These are phyloP conservation scores for Colletotrichum sidae DNA, from an alignment of 2,329 filamentous ascomycete genomes.

Conservation along the genomic window DNA sequence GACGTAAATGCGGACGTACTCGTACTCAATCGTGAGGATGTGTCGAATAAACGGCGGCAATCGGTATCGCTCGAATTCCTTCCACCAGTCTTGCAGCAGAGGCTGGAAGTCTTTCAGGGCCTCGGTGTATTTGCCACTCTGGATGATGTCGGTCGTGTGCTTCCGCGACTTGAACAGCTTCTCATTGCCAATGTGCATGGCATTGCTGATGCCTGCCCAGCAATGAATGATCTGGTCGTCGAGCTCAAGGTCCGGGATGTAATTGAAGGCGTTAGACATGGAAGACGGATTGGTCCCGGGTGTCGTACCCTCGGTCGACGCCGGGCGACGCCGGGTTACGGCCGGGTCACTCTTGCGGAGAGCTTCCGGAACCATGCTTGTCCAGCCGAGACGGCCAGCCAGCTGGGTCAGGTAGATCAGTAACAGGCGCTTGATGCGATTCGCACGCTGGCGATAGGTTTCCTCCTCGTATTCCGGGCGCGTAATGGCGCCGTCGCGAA, in stretches of 20 bases:
- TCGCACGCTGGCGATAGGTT: slow-evolving; percentile 79
- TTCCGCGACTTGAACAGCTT: slow-evolving; percentile 88
- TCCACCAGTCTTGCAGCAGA: slow-evolving; percentile 81
- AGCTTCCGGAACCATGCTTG: slow-evolving; percentile 87
- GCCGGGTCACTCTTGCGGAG: slow-evolving; percentile 69
- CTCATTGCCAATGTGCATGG: slow-evolving; percentile 92
- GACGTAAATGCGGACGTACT: slow-evolving; percentile 94
- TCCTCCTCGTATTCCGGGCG: slow-evolving; percentile 79
- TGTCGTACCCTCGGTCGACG: slow-evolving; percentile 67
- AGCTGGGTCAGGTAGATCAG: slow-evolving; percentile 93
- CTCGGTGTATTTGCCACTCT: slow-evolving; percentile 84
- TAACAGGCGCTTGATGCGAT: slow-evolving; percentile 86
- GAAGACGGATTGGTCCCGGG: slow-evolving; percentile 70
- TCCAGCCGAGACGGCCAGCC: slow-evolving; percentile 91
- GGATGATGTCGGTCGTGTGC: slow-evolving; percentile 89
- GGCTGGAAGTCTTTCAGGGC: slow-evolving; percentile 85
- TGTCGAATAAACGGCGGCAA: slow-evolving; percentile 75
- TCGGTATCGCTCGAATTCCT: slow-evolving; percentile 82
- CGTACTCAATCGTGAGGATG: slow-evolving; percentile 93
- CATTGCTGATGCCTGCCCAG: slow-evolving; percentile 92
- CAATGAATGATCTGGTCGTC: slow-evolving; percentile 84
- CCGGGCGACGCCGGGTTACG: slow-evolving; percentile 61
- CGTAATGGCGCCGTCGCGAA: slow-evolving; percentile 68
- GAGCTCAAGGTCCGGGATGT: slow-evolving; percentile 74
- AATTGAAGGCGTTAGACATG: slow-evolving; percentile 70